Evolutionary conservation across 192 early-diverging fungal genomes (phyloP), one percentile per base, ranked within the genome.

Genomic region (Umbelopsis vinacea): DNA sequence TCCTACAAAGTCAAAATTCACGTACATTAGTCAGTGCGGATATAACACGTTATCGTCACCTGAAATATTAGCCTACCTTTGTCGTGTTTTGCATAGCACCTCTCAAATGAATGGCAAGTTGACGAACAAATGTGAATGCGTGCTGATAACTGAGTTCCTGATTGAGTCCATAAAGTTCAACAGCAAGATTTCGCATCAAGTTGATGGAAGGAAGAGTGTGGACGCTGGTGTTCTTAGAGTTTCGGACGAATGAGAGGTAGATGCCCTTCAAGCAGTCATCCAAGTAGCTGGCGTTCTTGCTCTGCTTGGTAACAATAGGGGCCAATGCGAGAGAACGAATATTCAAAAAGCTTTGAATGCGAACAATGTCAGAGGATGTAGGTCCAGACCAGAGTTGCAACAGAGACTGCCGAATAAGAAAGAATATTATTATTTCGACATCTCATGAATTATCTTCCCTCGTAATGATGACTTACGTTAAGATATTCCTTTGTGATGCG

Each of bases 131-230:
- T 33, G 92, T 87, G 77, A 98, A 99, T 35, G 88, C 96, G 68
- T 93, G 93, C 77, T 97, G 95, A 84, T 99, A 99, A 40, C 92
- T 92, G 55, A 91, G 78, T 7, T 87, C 83, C 5, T 88, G 82
- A 74, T 97, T 86, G 38, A 92, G 66, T 8, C 95, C 95, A 72
- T 89, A 91, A 15, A 98, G 86, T 69, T 98, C 94, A 33, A 94
- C 93, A 63, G 93, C 92, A 79, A 92, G 96, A 84, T 94, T 95
- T 71, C 88, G 84, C 95, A 98, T 97, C 74, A 98, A 90, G 76
- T 92, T 89, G 81, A 98, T 92, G 43, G 86, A 82, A 7, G 92
- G 88, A 77, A 96, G 85, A 9, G 94, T 95, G 74, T 93, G 89
- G 19, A 91, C 66, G 43, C 86, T 94, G 15, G 94, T 96, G 71